Conservation (phyloP, 225 moss, liverwort and hornwort species). For the Sphagnum tenellum region DNA sequence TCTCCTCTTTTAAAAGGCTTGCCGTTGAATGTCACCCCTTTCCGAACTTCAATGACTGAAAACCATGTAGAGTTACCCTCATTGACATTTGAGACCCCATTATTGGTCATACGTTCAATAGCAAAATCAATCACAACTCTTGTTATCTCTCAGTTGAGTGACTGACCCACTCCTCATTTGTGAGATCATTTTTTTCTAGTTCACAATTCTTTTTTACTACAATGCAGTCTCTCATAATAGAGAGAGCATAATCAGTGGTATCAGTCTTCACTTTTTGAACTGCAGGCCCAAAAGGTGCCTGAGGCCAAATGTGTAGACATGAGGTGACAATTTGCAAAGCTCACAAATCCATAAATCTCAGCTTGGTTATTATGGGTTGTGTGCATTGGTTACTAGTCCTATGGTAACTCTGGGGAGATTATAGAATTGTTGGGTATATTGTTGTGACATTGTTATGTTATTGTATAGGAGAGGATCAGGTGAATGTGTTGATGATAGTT, state of each 20-base stretch:
- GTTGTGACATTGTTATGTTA: no score
- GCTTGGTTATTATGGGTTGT: no score
- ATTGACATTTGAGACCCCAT: conserved; percentile 22
- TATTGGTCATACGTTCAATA: conserved; percentile 41
- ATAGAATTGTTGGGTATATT: no score
- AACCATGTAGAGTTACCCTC: conserved; percentile 52
- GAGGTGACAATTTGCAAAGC: background rate
- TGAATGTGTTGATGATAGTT: no score
- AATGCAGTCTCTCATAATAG: no score
- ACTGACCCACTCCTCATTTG: conserved; percentile 1
- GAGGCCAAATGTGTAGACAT: conserved; percentile 2
- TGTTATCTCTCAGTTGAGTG: conserved; percentile 29
- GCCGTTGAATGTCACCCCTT: conserved; percentile 37
- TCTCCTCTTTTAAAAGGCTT: conserved; percentile 33
- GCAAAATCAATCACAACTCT: conserved; percentile 72
- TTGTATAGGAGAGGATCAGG: no score
- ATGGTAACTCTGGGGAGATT: no score
- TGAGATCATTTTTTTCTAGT: conserved; percentile 1
- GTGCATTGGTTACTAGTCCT: no score
- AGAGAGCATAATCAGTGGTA: background rate
- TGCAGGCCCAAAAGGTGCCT: no score
- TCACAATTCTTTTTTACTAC: no score
- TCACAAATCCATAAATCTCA: no score
- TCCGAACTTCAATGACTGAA: conserved; percentile 52
- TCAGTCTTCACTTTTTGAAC: no score